Conservation (phyloP, 1,139 yeast species). For the Geotrichum histeridarum region DNA sequence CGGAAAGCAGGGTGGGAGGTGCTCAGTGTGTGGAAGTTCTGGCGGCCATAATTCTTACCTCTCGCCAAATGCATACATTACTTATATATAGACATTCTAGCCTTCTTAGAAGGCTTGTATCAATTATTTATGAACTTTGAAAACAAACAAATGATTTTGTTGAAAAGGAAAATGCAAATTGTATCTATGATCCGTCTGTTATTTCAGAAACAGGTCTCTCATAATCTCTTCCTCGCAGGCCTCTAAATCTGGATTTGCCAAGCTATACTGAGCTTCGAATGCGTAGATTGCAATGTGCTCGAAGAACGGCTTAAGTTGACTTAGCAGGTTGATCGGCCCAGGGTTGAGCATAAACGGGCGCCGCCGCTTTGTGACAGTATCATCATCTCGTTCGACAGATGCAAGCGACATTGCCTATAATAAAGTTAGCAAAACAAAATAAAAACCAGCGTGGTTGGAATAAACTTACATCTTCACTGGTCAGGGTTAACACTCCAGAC, state of each 20-base stretch:
- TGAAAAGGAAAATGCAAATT: no score
- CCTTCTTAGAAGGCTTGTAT: no score
- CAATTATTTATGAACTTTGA: no score
- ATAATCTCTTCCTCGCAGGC: conserved; percentile 52
- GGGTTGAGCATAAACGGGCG: conserved; percentile 16
- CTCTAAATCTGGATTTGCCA: conserved; percentile 46
- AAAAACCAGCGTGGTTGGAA: conserved; percentile 1
- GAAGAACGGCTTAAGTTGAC: conserved; percentile 60
- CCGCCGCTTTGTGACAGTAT: neutral
- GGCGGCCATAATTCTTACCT: neutral
- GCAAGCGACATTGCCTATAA: neutral
- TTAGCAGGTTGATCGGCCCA: conserved; percentile 29
- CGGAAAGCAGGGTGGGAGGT: conserved; percentile 97
- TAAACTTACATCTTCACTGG: neutral
- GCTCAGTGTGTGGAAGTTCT: conserved; percentile 51
- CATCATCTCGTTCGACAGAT: neutral
- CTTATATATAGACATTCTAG: no score
- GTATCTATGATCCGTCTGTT: no score
- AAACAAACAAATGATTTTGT: no score
- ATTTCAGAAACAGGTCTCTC: conserved; percentile 45
- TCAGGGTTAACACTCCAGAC: conserved; percentile 23
- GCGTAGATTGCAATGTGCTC: conserved; percentile 64
- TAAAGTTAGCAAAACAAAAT: neutral
- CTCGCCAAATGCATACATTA: no score
- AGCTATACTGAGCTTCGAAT: conserved; percentile 65